Evolutionary conservation across 805 yeast genomes (phyloP).

Genomic region (Saccharomycopsis lassenensis): DNA sequence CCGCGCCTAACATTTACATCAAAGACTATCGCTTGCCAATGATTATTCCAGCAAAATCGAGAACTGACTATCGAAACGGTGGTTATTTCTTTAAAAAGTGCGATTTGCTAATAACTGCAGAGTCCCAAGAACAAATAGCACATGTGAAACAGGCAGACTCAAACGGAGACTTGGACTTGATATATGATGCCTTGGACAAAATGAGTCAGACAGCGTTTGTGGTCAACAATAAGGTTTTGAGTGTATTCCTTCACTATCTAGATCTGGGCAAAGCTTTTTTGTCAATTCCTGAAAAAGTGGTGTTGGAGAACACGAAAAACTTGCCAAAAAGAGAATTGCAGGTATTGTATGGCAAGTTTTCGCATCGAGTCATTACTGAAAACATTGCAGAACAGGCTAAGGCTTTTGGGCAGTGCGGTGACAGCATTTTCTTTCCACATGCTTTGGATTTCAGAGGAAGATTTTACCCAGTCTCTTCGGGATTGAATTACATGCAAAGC

Average conservation of each 20-base stretch:
- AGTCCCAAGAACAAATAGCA: not conserved
- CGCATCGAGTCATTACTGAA: not conserved
- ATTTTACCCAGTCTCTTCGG: constrained; percentile 56
- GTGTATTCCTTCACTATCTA: not conserved
- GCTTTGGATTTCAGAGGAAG: constrained; percentile 76
- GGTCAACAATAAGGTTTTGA: constrained; percentile 1
- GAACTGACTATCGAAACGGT: not conserved
- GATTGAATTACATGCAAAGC: constrained; percentile 50
- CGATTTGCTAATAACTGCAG: not conserved
- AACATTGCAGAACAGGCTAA: not conserved
- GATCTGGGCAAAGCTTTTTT: constrained; percentile 1
- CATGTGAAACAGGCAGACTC: not conserved
- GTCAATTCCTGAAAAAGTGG: constrained; percentile 3
- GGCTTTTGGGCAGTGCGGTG: not conserved
- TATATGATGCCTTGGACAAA: constrained; percentile 4
- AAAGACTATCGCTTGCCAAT: constrained; percentile 1
- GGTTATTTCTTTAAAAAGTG: constrained; percentile 3
- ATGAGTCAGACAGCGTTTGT: constrained; percentile 4
- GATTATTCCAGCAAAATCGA: constrained; percentile 3
- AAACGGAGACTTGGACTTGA: constrained; percentile 2
- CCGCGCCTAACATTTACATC: too few species aligned
- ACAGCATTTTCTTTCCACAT: constrained; percentile 22
- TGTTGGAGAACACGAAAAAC: not conserved
- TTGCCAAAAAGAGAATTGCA: not conserved
- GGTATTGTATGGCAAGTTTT: not conserved